These are phyloP conservation scores for Vitis labrusca DNA, from an alignment of 164 flowering plant genomes.

Conservation along the genomic window DNA sequence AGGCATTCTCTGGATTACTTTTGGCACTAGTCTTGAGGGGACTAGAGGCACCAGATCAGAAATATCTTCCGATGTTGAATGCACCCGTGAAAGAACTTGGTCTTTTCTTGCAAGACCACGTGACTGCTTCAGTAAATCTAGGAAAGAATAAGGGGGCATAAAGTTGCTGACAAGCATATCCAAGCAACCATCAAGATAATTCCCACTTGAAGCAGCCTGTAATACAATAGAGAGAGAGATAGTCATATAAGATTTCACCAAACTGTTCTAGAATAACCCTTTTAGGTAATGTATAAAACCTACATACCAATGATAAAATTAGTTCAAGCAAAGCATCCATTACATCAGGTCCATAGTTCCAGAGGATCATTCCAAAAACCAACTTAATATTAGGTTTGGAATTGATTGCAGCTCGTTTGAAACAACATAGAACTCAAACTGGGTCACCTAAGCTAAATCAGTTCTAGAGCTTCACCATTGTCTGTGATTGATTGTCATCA, in stretches of 20 bases:
- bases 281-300: no score
- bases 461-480: no score
- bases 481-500: no score
- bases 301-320: slow-evolving; percentile 62
- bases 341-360: slow-evolving; percentile 67
- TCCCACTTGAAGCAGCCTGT: slow-evolving; percentile 77
- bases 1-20: slow-evolving; percentile 62
- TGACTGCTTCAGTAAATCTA: slow-evolving; percentile 34
- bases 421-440: no score
- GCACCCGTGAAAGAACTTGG: slow-evolving; percentile 75
- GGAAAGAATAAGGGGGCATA: slow-evolving; percentile 46
- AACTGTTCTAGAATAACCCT: not conserved
- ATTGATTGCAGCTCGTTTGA: no score
- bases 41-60: slow-evolving; percentile 70
- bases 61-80: slow-evolving; percentile 57
- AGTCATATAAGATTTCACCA: not conserved
- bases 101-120: slow-evolving; percentile 52
- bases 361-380: slow-evolving; percentile 76
- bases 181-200: slow-evolving; percentile 65
- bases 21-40: slow-evolving; percentile 47
- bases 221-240: slow-evolving; percentile 6
- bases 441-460: no score
- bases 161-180: slow-evolving; percentile 79
- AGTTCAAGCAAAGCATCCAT: slow-evolving; percentile 75
- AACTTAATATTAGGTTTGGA: no score